Evolutionary conservation across 371 early-diverging fungal genomes (phyloP).

Genomic region (Amoeboaphelidium occidentale): DNA sequence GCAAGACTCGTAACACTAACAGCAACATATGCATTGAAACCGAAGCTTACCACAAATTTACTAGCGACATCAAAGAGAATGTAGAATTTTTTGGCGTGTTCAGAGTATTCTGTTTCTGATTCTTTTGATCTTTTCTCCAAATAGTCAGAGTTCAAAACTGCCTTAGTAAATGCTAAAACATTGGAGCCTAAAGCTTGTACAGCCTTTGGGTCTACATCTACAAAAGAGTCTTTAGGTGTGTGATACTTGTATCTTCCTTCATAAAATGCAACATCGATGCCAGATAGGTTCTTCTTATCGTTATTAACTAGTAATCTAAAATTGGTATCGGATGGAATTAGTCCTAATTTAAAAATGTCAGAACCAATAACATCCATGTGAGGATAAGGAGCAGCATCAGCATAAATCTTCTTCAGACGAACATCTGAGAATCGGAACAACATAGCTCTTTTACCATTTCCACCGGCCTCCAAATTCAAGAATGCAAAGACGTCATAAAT

Average conservation of each 20-base stretch:
- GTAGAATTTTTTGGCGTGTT: background rate
- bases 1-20: background rate
- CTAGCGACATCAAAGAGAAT: background rate
- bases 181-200: background rate
- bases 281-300: background rate
- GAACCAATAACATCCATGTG: slow-evolving; percentile 32
- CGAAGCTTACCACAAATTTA: background rate
- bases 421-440: slow-evolving; percentile 35
- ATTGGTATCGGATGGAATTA: slow-evolving; percentile 11
- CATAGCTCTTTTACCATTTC: slow-evolving; percentile 20
- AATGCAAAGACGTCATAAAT: slow-evolving; percentile 37
- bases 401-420: slow-evolving; percentile 16
- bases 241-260: background rate
- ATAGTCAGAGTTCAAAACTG: background rate
- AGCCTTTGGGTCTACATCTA: background rate
- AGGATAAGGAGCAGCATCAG: slow-evolving; percentile 18
- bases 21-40: background rate
- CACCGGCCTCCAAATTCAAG: slow-evolving; percentile 60
- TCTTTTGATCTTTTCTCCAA: background rate
- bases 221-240: background rate
- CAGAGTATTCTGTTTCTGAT: no score
- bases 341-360: slow-evolving; percentile 29
- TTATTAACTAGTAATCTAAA: background rate
- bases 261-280: background rate
- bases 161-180: background rate